Percentiles rank a stretch among this genome's conserved stretches.
Evolutionary conservation across 768 basidiomycete genomes (phyloP).

Genomic region (Tubosaeta sp.): DNA sequence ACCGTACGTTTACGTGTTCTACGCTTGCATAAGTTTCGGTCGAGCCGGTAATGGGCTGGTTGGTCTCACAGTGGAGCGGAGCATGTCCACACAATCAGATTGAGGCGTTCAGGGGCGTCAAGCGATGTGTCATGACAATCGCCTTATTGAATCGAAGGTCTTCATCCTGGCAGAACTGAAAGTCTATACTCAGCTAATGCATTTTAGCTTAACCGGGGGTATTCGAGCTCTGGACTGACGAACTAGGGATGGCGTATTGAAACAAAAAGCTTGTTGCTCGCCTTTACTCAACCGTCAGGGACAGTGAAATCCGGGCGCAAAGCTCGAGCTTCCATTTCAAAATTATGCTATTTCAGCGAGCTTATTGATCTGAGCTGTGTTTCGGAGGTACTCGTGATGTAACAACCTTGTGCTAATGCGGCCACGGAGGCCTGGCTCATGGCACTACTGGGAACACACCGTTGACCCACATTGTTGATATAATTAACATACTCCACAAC

Average conservation of each 20-base stretch:
- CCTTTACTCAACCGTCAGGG: background rate
- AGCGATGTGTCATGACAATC: background rate
- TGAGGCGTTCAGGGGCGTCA: background rate
- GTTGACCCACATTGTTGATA: slow-evolving; percentile 2
- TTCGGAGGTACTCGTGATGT: slow-evolving; percentile 6
- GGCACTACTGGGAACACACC: background rate
- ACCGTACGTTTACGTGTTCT: slow-evolving; percentile 9
- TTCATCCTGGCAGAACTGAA: background rate
- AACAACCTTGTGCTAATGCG: background rate
- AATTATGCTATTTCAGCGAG: background rate
- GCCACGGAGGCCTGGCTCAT: background rate
- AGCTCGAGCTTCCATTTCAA: background rate
- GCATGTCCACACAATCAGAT: slow-evolving; percentile 1
- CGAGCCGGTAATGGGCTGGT: background rate
- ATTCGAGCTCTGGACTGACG: background rate
- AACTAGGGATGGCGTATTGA: background rate
- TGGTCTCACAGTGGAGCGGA: slow-evolving; percentile 14
- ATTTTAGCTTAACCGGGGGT: slow-evolving; percentile 1
- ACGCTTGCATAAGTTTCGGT: background rate
- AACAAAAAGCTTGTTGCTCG: background rate
- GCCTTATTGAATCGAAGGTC: background rate
- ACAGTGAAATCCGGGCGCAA: background rate
- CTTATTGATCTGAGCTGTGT: background rate
- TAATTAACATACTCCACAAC: slow-evolving; percentile 29
- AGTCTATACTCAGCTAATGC: background rate